Percentiles rank a stretch among this genome's conserved stretches.
These are phyloP conservation scores for Polyporus arcularius DNA, from an alignment of 768 basidiomycete species.

Conservation along the genomic window DNA sequence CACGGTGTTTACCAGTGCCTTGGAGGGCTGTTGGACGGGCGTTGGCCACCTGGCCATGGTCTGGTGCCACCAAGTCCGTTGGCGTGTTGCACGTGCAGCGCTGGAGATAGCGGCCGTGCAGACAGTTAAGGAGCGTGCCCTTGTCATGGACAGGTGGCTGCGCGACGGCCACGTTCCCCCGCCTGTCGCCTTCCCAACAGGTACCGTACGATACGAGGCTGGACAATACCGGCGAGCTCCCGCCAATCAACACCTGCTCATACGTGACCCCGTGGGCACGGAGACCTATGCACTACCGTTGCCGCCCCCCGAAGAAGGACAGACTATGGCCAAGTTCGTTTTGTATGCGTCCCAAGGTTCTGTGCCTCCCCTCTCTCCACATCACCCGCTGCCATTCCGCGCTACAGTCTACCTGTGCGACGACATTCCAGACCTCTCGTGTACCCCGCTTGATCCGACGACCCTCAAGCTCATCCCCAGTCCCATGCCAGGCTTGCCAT, in stretches of 20 bases:
- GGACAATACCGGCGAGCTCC: conserved; percentile 4
- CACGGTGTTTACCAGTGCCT: conserved; percentile 80
- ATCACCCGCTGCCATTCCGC: conserved; percentile 44
- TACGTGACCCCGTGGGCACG: conserved; percentile 7
- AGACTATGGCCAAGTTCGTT: conserved; percentile 34
- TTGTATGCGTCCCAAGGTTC: conserved; percentile 65
- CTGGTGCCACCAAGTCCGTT: conserved; percentile 98
- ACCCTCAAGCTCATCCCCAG: conserved; percentile 65
- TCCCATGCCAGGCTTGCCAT: conserved; percentile 51
- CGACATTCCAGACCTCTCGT: conserved; percentile 5
- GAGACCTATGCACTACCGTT: conserved; percentile 27
- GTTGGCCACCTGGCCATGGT: conserved; percentile 97
- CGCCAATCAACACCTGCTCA: conserved; percentile 2
- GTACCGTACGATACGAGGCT: not conserved
- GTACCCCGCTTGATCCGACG: conserved; percentile 37
- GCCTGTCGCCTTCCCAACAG: conserved; percentile 8
- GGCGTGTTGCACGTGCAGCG: conserved; percentile 79
- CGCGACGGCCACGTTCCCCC: conserved; percentile 58
- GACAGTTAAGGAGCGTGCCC: conserved; percentile 32
- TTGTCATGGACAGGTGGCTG: conserved; percentile 66
- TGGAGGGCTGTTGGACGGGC: conserved; percentile 93
- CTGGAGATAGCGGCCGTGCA: conserved; percentile 58
- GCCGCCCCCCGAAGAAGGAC: conserved; percentile 32
- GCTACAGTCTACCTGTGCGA: conserved; percentile 52
- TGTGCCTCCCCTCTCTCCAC: conserved; percentile 52